These are phyloP conservation scores for Auxenochlorella pyrenoidosa DNA, from an alignment of 139 green algal genomes.

Conservation along the genomic window DNA sequence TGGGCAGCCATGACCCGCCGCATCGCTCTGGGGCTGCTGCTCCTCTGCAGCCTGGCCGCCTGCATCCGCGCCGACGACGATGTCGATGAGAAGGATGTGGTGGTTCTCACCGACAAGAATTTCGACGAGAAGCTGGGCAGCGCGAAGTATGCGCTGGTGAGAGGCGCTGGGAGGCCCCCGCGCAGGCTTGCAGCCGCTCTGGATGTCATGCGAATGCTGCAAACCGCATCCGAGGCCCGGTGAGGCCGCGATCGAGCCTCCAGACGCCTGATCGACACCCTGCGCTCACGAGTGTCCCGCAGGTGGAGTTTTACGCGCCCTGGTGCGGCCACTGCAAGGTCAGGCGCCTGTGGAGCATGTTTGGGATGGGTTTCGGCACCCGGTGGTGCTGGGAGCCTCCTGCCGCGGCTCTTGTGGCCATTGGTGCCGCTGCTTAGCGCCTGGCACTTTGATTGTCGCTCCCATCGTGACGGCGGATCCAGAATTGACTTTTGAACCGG, in stretches of 20 bases:
- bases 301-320: constrained; percentile 83
- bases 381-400: too few relatives aligned
- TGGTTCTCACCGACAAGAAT: constrained; percentile 76
- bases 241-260: background rate
- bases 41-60: background rate
- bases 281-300: background rate
- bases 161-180: background rate
- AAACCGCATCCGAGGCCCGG: background rate
- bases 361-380: too few relatives aligned
- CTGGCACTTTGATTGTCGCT: too few relatives aligned
- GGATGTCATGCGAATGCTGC: background rate
- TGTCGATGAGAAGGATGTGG: constrained; percentile 72
- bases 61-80: background rate
- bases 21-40: background rate
- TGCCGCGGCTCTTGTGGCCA: too few relatives aligned
- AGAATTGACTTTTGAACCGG: too few relatives aligned
- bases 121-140: constrained; percentile 65
- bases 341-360: background rate
- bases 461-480: too few relatives aligned
- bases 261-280: background rate
- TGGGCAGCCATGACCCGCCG: background rate
- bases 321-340: constrained; percentile 88
- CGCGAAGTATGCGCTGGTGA: constrained; percentile 73
- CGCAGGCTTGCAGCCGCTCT: background rate
- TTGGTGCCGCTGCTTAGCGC: too few relatives aligned